Evolutionary conservation across 192 early-diverging fungal species (phyloP).

Genomic region (Endogone sp.): DNA sequence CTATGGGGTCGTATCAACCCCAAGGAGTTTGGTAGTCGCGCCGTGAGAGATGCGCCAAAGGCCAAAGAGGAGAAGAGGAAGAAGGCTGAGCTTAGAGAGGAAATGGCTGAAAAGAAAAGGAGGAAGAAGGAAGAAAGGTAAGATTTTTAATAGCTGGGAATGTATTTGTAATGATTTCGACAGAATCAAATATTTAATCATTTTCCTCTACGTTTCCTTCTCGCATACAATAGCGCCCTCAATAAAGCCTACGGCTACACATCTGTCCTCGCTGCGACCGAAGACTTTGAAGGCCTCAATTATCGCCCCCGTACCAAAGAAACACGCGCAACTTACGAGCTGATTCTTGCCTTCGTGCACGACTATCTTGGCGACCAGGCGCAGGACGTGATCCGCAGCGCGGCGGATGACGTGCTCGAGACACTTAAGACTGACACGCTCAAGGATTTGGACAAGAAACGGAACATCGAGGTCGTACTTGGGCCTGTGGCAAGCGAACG

Average conservation of each 20-base stretch:
- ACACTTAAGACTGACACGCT: conserved; percentile 80
- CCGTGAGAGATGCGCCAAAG: conserved; percentile 61
- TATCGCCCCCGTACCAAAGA: conserved; percentile 92
- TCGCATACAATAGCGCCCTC: conserved; percentile 10
- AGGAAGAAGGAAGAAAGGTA: conserved; percentile 60
- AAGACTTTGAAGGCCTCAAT: conserved; percentile 75
- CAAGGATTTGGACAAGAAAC: conserved; percentile 90
- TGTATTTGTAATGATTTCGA: no score
- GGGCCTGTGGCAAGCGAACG: conserved; percentile 68
- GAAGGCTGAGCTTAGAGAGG: conserved; percentile 40
- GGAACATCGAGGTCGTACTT: conserved; percentile 73
- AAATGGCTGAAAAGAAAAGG: conserved; percentile 47
- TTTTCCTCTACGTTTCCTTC: not conserved
- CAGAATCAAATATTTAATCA: not conserved
- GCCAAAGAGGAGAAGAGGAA: conserved; percentile 66
- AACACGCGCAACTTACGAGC: conserved; percentile 83
- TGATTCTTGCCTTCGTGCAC: conserved; percentile 82
- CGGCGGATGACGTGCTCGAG: conserved; percentile 79
- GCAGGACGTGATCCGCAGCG: conserved; percentile 87
- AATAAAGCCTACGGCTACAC: conserved; percentile 67
- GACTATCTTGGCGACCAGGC: conserved; percentile 81
- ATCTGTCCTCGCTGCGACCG: conserved; percentile 80
- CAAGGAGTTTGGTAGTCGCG: conserved; percentile 81
- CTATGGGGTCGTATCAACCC: conserved; percentile 83
- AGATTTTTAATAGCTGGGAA: no score